Percentiles rank a stretch among this genome's conserved stretches.
Evolutionary conservation across 2,329 filamentous ascomycete genomes (phyloP).

Genomic region (Piedraia hortae): DNA sequence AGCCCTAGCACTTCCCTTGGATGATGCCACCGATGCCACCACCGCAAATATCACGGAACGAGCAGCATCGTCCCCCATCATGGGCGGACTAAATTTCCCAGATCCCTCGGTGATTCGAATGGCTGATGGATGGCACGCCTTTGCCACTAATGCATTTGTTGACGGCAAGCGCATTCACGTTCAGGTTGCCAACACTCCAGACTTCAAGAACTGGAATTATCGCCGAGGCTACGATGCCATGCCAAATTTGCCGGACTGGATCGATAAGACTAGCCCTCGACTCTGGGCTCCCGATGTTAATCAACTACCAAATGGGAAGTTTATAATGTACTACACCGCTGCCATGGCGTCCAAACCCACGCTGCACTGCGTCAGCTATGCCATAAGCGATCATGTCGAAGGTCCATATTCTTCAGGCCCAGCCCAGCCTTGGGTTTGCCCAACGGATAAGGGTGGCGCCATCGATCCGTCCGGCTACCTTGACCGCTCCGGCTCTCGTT

Average conservation of each 20-base stretch:
- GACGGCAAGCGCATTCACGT: constrained; percentile 11
- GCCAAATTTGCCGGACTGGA: neutral
- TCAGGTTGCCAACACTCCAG: constrained; percentile 23
- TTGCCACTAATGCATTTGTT: neutral
- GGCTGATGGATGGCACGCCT: neutral
- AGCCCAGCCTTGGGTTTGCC: too few relatives aligned
- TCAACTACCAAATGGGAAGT: constrained; percentile 11
- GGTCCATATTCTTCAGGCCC: constrained; percentile 6
- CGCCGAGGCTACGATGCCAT: neutral
- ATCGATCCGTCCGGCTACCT: constrained; percentile 35
- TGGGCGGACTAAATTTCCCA: constrained; percentile 20
- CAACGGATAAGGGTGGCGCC: constrained; percentile 12
- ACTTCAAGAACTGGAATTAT: constrained; percentile 20
- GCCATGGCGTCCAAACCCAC: constrained; percentile 4
- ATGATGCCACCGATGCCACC: too few relatives aligned
- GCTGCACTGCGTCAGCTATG: constrained; percentile 7
- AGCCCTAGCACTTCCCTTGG: too few relatives aligned
- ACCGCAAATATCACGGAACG: too few relatives aligned
- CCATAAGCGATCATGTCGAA: constrained; percentile 4
- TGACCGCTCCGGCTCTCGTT: constrained; percentile 26
- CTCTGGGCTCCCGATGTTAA: constrained; percentile 34
- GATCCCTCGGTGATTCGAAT: constrained; percentile 18
- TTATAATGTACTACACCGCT: constrained; percentile 8
- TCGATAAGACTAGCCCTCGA: neutral
- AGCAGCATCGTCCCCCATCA: too few relatives aligned